phyloP scores from a whole-genome alignment of 1,284 basidiomycete genomes.

The Moesziomyces aphidis region DNA sequence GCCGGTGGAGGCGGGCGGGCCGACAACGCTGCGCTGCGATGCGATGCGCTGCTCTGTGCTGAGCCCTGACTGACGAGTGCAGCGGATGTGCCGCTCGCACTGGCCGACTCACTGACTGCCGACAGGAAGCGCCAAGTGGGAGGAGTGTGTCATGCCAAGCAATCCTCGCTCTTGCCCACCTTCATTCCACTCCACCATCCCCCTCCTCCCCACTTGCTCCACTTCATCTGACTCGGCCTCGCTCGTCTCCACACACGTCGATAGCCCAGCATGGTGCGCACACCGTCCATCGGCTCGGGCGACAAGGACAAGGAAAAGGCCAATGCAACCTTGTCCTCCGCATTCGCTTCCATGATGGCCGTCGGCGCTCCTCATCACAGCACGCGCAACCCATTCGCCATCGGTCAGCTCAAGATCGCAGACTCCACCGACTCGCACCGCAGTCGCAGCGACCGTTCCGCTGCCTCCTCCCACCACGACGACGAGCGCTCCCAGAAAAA shows the following conservation, averaged over 20 bases:
- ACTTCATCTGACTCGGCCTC: not conserved
- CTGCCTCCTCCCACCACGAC: conserved; percentile 4
- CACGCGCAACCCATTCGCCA: conserved; percentile 34
- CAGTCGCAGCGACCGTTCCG: conserved; percentile 3
- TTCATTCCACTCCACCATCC: not conserved
- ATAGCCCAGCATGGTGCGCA: conserved; percentile 24
- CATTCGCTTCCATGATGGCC: conserved; percentile 44
- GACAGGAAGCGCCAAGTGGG: too few relatives aligned
- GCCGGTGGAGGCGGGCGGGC: too few relatives aligned
- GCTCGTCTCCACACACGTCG: not conserved
- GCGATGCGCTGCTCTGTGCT: too few relatives aligned
- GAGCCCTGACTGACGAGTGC: too few relatives aligned
- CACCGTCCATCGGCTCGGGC: conserved; percentile 25
- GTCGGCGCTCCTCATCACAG: conserved; percentile 34
- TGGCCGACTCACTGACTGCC: not conserved
- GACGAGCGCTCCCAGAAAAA: conserved; percentile 23
- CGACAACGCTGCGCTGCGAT: too few relatives aligned
- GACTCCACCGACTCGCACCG: conserved; percentile 15
- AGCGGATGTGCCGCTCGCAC: not conserved
- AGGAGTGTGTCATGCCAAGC: not conserved
- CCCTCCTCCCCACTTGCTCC: not conserved
- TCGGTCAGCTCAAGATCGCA: conserved; percentile 38
- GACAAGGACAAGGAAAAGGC: conserved; percentile 36
- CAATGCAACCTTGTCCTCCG: conserved; percentile 29
- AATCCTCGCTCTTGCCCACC: not conserved